These are phyloP conservation scores for Globisporangium cystogenes DNA, from an alignment of 352 stramenopile genomes.

Conservation along the genomic window DNA sequence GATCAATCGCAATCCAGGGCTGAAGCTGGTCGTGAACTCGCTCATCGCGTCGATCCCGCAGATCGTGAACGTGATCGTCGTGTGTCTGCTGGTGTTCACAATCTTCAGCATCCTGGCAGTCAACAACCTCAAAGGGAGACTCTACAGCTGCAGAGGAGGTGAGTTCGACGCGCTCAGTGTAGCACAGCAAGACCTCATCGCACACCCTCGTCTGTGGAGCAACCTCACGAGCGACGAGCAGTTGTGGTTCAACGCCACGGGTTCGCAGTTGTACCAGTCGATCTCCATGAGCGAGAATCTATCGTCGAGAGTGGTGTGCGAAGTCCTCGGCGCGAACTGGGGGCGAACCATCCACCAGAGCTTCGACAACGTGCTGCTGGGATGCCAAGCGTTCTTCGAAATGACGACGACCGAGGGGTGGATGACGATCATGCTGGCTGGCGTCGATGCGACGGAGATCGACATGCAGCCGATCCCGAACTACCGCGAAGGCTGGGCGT, in stretches of 20 bases:
- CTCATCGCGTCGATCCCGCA: slow-evolving; percentile 73
- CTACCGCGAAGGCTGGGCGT: slow-evolving; percentile 52
- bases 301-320: slow-evolving; percentile 46
- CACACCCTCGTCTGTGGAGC: slow-evolving; percentile 33
- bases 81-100: slow-evolving; percentile 76
- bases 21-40: slow-evolving; percentile 73
- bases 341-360: slow-evolving; percentile 47
- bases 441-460: slow-evolving; percentile 81
- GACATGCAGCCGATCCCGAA: slow-evolving; percentile 89
- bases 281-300: slow-evolving; percentile 12
- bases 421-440: slow-evolving; percentile 85
- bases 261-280: slow-evolving; percentile 10
- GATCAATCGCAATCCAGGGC: slow-evolving; percentile 69
- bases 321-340: slow-evolving; percentile 31
- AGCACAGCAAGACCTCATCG: slow-evolving; percentile 40
- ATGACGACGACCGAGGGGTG: slow-evolving; percentile 91
- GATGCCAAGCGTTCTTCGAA: slow-evolving; percentile 83
- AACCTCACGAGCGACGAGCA: slow-evolving; percentile 30
- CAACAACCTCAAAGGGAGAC: slow-evolving; percentile 88
- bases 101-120: slow-evolving; percentile 90
- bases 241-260: slow-evolving; percentile 27
- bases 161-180: slow-evolving; percentile 29
- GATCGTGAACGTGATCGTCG: slow-evolving; percentile 82
- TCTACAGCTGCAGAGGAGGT: slow-evolving; percentile 64
- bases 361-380: slow-evolving; percentile 77